phyloP scores from a whole-genome alignment of 192 early-diverging fungal species.

The Coemansia aciculifera region DNA sequence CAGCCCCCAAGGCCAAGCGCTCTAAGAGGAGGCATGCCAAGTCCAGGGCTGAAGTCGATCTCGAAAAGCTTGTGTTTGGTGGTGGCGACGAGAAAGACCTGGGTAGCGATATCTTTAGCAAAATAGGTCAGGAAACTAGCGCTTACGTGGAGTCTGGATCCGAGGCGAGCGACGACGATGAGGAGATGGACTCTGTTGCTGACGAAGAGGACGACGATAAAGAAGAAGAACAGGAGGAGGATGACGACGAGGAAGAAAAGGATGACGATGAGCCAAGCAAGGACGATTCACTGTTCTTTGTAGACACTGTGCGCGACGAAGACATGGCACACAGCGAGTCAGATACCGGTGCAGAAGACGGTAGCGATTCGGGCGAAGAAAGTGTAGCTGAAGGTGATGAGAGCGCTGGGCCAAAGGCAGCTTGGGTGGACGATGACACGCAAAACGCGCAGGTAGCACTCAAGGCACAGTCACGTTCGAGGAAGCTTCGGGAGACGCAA shows the following conservation, averaged over 20 bases:
- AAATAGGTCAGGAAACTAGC: conserved; percentile 11
- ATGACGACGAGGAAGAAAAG: neutral
- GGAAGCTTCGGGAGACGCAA: conserved; percentile 77
- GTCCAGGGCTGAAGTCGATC: conserved; percentile 67
- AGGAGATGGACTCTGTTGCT: neutral
- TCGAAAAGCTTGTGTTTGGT: conserved; percentile 79
- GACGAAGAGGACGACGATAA: conserved; percentile 4
- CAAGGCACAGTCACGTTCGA: conserved; percentile 59
- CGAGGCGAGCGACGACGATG: neutral
- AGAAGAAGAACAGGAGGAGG: neutral
- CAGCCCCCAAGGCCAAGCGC: conserved; percentile 12
- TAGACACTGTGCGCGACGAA: conserved; percentile 35
- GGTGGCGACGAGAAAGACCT: conserved; percentile 50
- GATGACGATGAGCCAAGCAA: conserved; percentile 3
- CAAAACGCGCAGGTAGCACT: conserved; percentile 72
- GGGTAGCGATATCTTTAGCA: conserved; percentile 20
- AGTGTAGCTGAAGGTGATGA: conserved; percentile 37
- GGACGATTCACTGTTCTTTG: conserved; percentile 34
- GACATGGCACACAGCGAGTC: conserved; percentile 1
- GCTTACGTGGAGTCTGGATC: neutral
- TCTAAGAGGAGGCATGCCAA: conserved; percentile 39
- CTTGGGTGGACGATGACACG: conserved; percentile 84
- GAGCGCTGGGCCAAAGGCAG: conserved; percentile 43
- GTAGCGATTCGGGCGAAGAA: conserved; percentile 1
- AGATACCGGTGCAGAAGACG: neutral